A percentile compares a stretch with the other conserved stretches of the same genome.
Evolutionary conservation across 1,139 yeast species (phyloP).

Genomic region (Debaryomycetaceae sp.): DNA sequence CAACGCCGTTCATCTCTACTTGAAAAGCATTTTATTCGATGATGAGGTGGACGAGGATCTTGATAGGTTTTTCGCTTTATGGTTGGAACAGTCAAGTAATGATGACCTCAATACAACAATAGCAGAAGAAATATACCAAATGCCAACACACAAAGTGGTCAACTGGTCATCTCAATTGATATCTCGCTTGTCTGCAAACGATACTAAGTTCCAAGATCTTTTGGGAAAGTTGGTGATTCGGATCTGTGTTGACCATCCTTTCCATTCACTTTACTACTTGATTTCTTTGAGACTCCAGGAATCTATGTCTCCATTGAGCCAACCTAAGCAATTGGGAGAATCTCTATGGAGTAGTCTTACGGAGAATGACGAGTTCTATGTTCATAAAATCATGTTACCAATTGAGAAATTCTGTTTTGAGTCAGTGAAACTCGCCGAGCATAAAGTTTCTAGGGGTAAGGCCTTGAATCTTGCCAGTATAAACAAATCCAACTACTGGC

Average conservation of each 20-base stretch:
- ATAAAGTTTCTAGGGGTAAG: slow-evolving; percentile 35
- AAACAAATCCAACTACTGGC: slow-evolving; percentile 57
- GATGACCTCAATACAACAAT: slow-evolving; percentile 36
- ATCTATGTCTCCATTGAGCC: slow-evolving; percentile 22
- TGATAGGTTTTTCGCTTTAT: slow-evolving; percentile 79
- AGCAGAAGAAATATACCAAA: slow-evolving; percentile 24
- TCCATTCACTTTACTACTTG: slow-evolving; percentile 69
- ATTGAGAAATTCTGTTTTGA: slow-evolving; percentile 50
- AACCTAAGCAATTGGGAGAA: slow-evolving; percentile 35
- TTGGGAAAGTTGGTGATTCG: slow-evolving; percentile 49
- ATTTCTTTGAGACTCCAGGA: slow-evolving; percentile 54
- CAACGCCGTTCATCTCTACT: slow-evolving; percentile 59
- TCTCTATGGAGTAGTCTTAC: slow-evolving; percentile 35
- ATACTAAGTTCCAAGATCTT: slow-evolving; percentile 50
- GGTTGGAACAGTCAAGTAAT: slow-evolving; percentile 63
- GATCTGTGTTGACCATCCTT: slow-evolving; percentile 65
- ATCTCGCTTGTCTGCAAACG: slow-evolving; percentile 59
- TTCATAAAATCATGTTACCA: slow-evolving; percentile 24
- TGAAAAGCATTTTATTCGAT: slow-evolving; percentile 49
- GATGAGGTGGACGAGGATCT: slow-evolving; percentile 55
- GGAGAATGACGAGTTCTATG: slow-evolving; percentile 3
- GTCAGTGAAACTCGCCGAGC: slow-evolving; percentile 50
- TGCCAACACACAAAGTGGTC: slow-evolving; percentile 62
- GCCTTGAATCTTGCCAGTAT: slow-evolving; percentile 33
- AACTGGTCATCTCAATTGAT: slow-evolving; percentile 84